A percentile compares a stretch with the other conserved stretches of the same genome.
phyloP scores from a whole-genome alignment of 2,329 filamentous ascomycete genomes.

The Aspergillus viridinutans region DNA sequence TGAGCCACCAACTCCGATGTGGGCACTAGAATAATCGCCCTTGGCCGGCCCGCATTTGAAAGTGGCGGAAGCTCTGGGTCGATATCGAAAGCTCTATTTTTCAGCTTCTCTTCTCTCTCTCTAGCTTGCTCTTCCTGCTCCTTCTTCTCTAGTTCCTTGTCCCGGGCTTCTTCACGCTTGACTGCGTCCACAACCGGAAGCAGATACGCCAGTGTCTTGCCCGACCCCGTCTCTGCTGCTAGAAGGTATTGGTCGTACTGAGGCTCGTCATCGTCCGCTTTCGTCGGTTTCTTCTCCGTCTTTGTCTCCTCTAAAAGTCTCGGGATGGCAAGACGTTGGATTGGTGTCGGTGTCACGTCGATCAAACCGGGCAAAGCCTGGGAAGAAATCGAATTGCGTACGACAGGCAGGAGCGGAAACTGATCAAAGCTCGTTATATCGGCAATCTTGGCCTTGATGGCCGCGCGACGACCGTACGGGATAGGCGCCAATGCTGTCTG shows the following conservation, averaged over 20 bases:
- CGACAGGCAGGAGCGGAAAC: conserved; percentile 67
- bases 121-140: conserved; percentile 53
- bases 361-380: conserved; percentile 72
- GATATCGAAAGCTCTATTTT: conserved; percentile 59
- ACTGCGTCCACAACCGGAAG: conserved; percentile 79
- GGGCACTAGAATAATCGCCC: conserved; percentile 81
- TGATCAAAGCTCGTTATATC: conserved; percentile 75
- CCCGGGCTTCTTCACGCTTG: conserved; percentile 67
- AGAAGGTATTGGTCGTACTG: conserved; percentile 68
- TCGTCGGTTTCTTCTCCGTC: conserved; percentile 34
- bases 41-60: conserved; percentile 70
- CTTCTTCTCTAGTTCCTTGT: conserved; percentile 57
- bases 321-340: conserved; percentile 86
- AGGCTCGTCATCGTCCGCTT: conserved; percentile 35
- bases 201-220: conserved; percentile 92
- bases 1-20: conserved; percentile 89
- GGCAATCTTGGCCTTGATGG: conserved; percentile 58
- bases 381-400: conserved; percentile 66
- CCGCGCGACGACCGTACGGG: conserved; percentile 65
- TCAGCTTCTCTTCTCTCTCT: conserved; percentile 47
- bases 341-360: conserved; percentile 76
- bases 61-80: conserved; percentile 58
- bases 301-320: conserved; percentile 60
- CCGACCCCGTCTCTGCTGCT: conserved; percentile 93
- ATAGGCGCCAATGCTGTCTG: conserved; percentile 73